Conservation (phyloP, 495 filamentous ascomycete genomes). For the Podospora appendiculata region DNA sequence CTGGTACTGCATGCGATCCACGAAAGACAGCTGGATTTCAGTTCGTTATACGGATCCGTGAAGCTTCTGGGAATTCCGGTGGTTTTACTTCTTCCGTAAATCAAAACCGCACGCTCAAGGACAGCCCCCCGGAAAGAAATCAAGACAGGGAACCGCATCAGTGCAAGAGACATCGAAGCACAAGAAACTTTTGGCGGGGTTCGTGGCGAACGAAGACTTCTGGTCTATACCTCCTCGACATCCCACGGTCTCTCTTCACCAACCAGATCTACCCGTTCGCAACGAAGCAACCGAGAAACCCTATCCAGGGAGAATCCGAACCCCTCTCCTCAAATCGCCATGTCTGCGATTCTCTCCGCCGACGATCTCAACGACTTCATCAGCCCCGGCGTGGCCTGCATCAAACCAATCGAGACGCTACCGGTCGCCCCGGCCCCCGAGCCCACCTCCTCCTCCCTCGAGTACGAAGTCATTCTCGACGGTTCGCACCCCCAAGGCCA, state of each 20-base stretch:
- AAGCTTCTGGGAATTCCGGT: not conserved
- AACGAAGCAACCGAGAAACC: not conserved
- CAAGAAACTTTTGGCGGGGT: not conserved
- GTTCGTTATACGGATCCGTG: not conserved
- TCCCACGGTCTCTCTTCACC: not conserved
- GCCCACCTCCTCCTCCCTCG: constrained; percentile 25
- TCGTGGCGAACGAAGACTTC: not conserved
- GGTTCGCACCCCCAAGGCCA: constrained; percentile 56
- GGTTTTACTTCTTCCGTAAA: not conserved
- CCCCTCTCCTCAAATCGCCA: constrained; percentile 23
- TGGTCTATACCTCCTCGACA: not conserved
- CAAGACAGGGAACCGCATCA: not conserved
- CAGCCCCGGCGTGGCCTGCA: constrained; percentile 91
- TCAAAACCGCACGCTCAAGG: not conserved
- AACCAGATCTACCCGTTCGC: not conserved
- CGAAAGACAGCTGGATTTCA: not conserved
- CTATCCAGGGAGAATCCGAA: not conserved
- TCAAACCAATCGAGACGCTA: constrained; percentile 91
- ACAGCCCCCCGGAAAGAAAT: not conserved
- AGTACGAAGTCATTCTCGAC: constrained; percentile 87
- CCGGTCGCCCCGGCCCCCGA: constrained; percentile 36
- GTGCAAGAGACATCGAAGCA: no score
- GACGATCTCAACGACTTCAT: constrained; percentile 99
- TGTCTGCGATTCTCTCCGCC: constrained; percentile 93
- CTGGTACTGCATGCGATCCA: not conserved